phyloP scores from a whole-genome alignment of 2,329 filamentous ascomycete species.

The Colletotrichum falcatum region DNA sequence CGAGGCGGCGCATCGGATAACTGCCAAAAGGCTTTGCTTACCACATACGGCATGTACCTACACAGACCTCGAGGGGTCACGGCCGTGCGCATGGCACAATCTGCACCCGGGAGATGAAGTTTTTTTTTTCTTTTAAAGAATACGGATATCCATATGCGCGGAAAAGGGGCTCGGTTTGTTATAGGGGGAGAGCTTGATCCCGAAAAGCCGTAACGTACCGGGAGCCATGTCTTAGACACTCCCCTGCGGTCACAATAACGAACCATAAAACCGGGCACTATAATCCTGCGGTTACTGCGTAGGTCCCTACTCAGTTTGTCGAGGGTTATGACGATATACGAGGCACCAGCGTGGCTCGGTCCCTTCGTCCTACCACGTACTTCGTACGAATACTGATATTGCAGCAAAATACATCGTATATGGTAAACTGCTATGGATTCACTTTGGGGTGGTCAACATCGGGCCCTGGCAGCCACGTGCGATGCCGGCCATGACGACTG shows the following conservation, averaged over 20 bases:
- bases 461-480: constrained; percentile 49
- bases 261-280: not conserved
- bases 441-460: constrained; percentile 43
- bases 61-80: constrained; percentile 1
- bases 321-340: constrained; percentile 26
- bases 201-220: constrained; percentile 1
- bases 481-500: constrained; percentile 33
- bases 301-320: no score
- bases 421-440: constrained; percentile 15
- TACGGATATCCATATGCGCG: constrained; percentile 2
- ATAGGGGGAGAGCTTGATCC: not conserved
- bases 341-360: constrained; percentile 23
- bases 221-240: not conserved
- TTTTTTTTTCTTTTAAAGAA: not conserved
- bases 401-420: no score
- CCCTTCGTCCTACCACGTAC: not conserved
- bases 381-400: not conserved
- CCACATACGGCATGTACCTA: not conserved
- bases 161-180: constrained; percentile 17
- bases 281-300: not conserved
- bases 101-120: constrained; percentile 26
- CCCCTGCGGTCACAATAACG: not conserved
- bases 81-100: constrained; percentile 8
- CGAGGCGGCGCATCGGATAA: not conserved
- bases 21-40: not conserved